phyloP scores from a whole-genome alignment of 805 yeast genomes.

The Sugiyamaella marilandica region DNA sequence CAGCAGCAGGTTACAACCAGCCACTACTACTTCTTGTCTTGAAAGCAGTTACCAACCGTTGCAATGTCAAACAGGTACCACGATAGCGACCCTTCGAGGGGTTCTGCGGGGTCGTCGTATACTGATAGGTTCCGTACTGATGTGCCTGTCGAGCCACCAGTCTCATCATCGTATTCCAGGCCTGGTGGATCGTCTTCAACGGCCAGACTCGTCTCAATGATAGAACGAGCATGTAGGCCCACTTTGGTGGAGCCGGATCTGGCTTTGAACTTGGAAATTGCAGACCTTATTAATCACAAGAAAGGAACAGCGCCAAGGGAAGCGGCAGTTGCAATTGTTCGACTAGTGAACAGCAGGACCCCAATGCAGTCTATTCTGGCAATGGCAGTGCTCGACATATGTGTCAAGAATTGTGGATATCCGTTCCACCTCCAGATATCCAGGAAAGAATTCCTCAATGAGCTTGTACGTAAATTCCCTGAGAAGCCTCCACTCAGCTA shows the following conservation, averaged over 20 bases:
- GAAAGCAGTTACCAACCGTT: neutral
- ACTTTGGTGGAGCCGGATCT: slow-evolving; percentile 80
- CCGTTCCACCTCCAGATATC: slow-evolving; percentile 94
- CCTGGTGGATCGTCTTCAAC: slow-evolving; percentile 14
- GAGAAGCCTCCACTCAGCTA: slow-evolving; percentile 88
- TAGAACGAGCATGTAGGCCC: slow-evolving; percentile 81
- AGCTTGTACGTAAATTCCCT: slow-evolving; percentile 87
- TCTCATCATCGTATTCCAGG: neutral
- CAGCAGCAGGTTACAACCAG: neutral
- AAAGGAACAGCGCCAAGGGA: slow-evolving; percentile 83
- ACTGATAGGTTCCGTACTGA: slow-evolving; percentile 31
- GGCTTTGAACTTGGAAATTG: slow-evolving; percentile 82
- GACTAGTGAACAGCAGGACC: slow-evolving; percentile 73
- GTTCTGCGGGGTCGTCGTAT: slow-evolving; percentile 22
- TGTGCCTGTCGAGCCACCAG: slow-evolving; percentile 11
- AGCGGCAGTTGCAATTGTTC: slow-evolving; percentile 82
- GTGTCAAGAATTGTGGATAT: slow-evolving; percentile 97
- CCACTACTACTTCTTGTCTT: neutral
- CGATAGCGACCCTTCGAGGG: slow-evolving; percentile 5
- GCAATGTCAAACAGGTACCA: slow-evolving; percentile 4
- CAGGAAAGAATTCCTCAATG: slow-evolving; percentile 90
- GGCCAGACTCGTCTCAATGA: slow-evolving; percentile 24
- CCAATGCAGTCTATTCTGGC: slow-evolving; percentile 84
- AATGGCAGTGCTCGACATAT: slow-evolving; percentile 66
- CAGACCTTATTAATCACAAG: slow-evolving; percentile 87